Evolutionary conservation across 1,284 basidiomycete genomes (phyloP), one percentile per base, ranked within the genome.

Genomic region (Ustanciosporium gigantosporum): DNA sequence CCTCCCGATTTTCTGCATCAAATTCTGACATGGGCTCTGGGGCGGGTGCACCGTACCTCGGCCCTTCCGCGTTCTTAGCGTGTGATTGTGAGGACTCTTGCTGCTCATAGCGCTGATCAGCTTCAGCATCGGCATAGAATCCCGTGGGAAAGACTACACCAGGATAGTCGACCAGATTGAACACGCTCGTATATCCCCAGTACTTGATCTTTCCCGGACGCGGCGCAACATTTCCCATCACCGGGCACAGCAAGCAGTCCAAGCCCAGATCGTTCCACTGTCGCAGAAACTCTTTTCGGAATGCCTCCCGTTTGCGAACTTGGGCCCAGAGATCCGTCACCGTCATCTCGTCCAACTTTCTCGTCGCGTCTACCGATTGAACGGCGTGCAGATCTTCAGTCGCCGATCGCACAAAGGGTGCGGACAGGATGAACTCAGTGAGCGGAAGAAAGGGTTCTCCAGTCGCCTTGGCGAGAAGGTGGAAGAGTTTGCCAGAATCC

Each of bases 131-230:
- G 1, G 52, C 52, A 7, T 36, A 31, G 32, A 49, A 34, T 8
- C 52, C 49, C 13, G 62, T 55, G 1, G 68, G 68, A 17, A 70
- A 62, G 9, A 59, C 57, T 3, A 61, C 52, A 1, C 55, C 57
- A 0, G 68, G 68, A 22, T 57, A 51, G 38, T 70, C 66, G 36
- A 59, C 49, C 8, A 70, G 52, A 15, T 70, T 70, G 35, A 67
- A 70, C 14, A 57, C 47, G 23, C 47, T 49, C 23, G 68, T 70
- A 41, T 70, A 70, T 19, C 50, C 50, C 65, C 56, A 67, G 36
- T 67, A 67, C 20, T 32, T 41, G 35, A 67, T 41, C 22, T 46
- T 57, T 4, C 46, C 48, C 31, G 61, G 60, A n/a, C 66, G 35
- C 2, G 66, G 62, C 7, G 66, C 62, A 1, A 47, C 40, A 25